Conservation (phyloP, 2,329 filamentous ascomycete genomes). For the Pseudocercospora vitis region DNA sequence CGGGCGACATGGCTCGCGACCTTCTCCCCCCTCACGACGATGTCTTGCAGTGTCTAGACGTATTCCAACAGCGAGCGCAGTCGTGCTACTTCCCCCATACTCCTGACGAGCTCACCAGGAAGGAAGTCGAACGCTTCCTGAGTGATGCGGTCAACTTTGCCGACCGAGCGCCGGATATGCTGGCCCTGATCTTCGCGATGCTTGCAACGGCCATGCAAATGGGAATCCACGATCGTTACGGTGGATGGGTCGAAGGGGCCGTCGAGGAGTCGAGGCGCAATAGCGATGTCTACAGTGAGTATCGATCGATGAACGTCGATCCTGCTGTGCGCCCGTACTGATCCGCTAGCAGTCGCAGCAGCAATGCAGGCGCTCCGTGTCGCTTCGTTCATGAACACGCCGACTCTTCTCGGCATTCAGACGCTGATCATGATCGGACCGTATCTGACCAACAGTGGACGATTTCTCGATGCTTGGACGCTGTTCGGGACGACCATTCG, state of each 20-base stretch:
- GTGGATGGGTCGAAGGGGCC: constrained; percentile 42
- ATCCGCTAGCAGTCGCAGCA: constrained; percentile 44
- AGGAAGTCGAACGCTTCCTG: constrained; percentile 49
- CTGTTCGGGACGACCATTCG: constrained; percentile 52
- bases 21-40: constrained; percentile 44
- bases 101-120: constrained; percentile 45
- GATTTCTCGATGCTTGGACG: constrained; percentile 53
- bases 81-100: constrained; percentile 49
- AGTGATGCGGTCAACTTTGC: constrained; percentile 45
- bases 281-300: constrained; percentile 50
- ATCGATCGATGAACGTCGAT: not conserved
- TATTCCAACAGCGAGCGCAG: constrained; percentile 46
- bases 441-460: constrained; percentile 52
- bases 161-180: constrained; percentile 47
- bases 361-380: constrained; percentile 53
- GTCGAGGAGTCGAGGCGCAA: constrained; percentile 40
- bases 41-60: constrained; percentile 42
- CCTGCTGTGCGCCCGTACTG: not conserved
- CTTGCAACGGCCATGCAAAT: constrained; percentile 50
- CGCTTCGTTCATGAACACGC: constrained; percentile 51
- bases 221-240: constrained; percentile 45
- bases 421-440: constrained; percentile 51
- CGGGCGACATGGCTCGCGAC: constrained; percentile 33
- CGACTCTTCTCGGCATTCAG: constrained; percentile 49
- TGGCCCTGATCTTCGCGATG: constrained; percentile 51